These are phyloP conservation scores for Gracilaria domingensis DNA, from an alignment of 23 red algal genomes.

Conservation along the genomic window DNA sequence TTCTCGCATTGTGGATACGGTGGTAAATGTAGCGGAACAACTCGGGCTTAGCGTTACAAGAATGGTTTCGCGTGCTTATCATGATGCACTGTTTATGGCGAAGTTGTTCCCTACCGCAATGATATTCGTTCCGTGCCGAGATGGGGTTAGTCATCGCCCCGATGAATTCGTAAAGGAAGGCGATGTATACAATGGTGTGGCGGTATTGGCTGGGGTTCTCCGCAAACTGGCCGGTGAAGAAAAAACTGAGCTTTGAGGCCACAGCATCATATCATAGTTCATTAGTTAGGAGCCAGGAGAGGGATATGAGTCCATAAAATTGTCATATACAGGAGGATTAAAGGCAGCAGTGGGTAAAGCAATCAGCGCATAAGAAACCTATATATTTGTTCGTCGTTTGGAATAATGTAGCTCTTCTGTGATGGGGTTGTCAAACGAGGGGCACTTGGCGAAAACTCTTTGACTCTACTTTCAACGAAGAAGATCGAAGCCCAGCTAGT, in stretches of 20 bases:
- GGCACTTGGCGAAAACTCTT: too few relatives aligned
- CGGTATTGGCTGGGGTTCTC: constrained; percentile 38
- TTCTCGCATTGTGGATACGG: constrained; percentile 28
- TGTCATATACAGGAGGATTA: too few relatives aligned
- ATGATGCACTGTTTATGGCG: constrained; percentile 81
- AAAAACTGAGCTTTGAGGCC: constrained; percentile 7
- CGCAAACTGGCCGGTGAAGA: constrained; percentile 25
- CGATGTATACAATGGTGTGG: constrained; percentile 54
- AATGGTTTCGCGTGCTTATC: constrained; percentile 72
- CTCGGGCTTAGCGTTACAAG: background rate
- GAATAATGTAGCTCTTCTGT: too few relatives aligned
- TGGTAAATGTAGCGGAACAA: constrained; percentile 12
- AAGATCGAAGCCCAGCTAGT: too few relatives aligned
- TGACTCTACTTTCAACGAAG: too few relatives aligned
- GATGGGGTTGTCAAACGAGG: too few relatives aligned
- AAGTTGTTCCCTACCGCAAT: constrained; percentile 60
- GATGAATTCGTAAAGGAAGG: constrained; percentile 60
- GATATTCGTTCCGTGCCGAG: constrained; percentile 80
- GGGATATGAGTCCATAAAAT: too few relatives aligned
- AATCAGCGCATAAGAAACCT: too few relatives aligned
- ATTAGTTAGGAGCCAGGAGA: too few relatives aligned
- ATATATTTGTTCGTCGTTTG: too few relatives aligned
- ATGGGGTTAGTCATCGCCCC: constrained; percentile 75
- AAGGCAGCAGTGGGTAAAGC: too few relatives aligned
- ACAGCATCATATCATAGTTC: too few relatives aligned